Evolutionary conservation across 139 green algal genomes (phyloP).

Genomic region (Chlorella sp.): DNA sequence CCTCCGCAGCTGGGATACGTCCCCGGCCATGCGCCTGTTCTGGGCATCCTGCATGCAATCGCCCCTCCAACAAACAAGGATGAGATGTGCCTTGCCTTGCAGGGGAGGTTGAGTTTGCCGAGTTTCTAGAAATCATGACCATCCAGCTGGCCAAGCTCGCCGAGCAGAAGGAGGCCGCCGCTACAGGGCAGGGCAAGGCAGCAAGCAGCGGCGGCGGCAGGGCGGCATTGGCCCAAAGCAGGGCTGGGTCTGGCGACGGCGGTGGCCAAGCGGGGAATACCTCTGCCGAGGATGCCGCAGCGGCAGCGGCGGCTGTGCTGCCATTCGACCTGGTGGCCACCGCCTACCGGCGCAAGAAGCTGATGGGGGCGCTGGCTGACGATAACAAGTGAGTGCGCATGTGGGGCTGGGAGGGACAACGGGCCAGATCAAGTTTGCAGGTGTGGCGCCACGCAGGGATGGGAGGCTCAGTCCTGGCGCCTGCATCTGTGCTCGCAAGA

Average conservation of each 20-base stretch:
- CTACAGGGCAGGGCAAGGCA: not conserved
- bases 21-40: too few relatives aligned
- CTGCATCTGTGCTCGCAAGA: not conserved
- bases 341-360: slow-evolving; percentile 70
- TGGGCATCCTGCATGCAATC: not conserved
- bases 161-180: slow-evolving; percentile 3
- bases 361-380: slow-evolving; percentile 76
- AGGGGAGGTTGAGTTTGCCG: slow-evolving; percentile 61
- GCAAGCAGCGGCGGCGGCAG: not conserved
- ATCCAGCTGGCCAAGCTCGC: slow-evolving; percentile 44
- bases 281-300: too few relatives aligned
- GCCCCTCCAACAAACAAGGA: not conserved
- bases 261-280: not conserved
- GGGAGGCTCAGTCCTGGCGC: not conserved
- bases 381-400: slow-evolving; percentile 55
- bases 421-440: not conserved
- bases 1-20: too few relatives aligned
- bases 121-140: slow-evolving; percentile 84
- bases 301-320: slow-evolving; percentile 1
- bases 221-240: not conserved
- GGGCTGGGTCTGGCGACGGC: not conserved
- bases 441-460: not conserved
- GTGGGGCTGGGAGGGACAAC: not conserved
- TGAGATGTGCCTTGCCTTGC: not conserved
- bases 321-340: slow-evolving; percentile 34